These are phyloP conservation scores for Entomortierella chlamydospora DNA, from an alignment of 192 early-diverging fungal species.

Conservation along the genomic window DNA sequence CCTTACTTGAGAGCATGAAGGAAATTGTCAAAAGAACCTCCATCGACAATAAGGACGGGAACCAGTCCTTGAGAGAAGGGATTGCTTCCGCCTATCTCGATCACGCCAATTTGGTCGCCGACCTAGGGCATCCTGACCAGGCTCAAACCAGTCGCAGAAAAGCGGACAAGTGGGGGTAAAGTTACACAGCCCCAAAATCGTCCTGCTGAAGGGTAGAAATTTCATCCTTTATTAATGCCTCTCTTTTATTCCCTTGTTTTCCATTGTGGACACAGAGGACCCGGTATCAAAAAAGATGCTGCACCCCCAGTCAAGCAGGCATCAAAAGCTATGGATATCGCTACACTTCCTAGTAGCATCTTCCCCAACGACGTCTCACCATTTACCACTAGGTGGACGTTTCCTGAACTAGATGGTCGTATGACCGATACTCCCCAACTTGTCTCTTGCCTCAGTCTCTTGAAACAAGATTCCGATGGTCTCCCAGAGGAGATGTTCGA, in stretches of 20 bases:
- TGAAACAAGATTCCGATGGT: background rate
- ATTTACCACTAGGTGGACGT: background rate
- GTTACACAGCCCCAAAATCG: background rate
- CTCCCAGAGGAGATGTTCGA: background rate
- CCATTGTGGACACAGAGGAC: background rate
- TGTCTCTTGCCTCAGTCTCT: background rate
- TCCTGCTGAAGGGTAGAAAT: background rate
- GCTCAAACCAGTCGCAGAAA: background rate
- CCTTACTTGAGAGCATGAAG: no score
- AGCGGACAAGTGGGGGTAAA: slow-evolving; percentile 22
- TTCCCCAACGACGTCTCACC: background rate
- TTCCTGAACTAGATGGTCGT: background rate
- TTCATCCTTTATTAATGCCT: no score
- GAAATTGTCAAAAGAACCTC: no score
- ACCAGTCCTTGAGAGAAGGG: background rate
- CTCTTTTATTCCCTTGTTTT: background rate
- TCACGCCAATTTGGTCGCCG: slow-evolving; percentile 8
- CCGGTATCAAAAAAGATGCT: background rate
- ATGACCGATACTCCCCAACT: background rate
- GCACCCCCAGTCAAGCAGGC: background rate
- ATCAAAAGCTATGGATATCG: background rate
- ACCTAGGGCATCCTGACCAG: background rate
- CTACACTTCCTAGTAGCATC: background rate
- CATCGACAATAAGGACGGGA: no score
- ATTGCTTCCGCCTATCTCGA: slow-evolving; percentile 7